These are phyloP conservation scores for Sporothrix humicola DNA, from an alignment of 2,329 filamentous ascomycete genomes.

Conservation along the genomic window DNA sequence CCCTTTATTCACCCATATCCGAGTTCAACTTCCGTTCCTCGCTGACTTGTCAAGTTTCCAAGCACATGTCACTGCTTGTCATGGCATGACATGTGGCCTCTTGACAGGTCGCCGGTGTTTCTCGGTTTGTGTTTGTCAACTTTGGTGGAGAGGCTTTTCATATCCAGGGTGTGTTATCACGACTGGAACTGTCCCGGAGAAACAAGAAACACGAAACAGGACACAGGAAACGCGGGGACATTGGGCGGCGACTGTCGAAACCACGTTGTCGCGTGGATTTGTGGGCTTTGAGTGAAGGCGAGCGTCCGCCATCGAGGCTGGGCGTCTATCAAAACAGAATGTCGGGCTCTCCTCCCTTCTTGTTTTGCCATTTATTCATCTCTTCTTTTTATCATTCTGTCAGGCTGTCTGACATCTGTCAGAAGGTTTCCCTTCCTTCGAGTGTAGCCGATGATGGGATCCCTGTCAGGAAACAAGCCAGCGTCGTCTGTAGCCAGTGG, in stretches of 20 bases:
- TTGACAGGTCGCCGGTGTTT: not conserved
- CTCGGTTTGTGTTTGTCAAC: not conserved
- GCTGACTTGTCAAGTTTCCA: not conserved
- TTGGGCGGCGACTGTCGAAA: not conserved
- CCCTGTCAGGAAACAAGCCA: not conserved
- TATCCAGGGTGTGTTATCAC: not conserved
- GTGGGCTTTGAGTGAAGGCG: not conserved
- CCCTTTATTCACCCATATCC: not conserved
- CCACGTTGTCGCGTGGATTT: not conserved
- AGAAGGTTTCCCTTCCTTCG: not conserved
- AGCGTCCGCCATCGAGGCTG: conserved; percentile 3
- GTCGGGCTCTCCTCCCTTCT: not conserved
- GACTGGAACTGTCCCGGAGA: not conserved
- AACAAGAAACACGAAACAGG: not conserved
- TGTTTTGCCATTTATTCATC: not conserved
- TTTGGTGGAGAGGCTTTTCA: not conserved
- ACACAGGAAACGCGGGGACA: not conserved
- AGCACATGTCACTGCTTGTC: conserved; percentile 15
- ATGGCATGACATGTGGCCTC: not conserved
- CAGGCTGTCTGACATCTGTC: not conserved
- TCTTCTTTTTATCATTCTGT: not conserved
- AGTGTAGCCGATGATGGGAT: not conserved
- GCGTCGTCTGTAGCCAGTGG: not conserved
- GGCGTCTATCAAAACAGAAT: conserved; percentile 10
- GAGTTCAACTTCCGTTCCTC: not conserved